Evolutionary conservation across 2,329 filamentous ascomycete species (phyloP), one percentile per base, ranked within the genome.

Genomic region (Cordyceps cicadae): DNA sequence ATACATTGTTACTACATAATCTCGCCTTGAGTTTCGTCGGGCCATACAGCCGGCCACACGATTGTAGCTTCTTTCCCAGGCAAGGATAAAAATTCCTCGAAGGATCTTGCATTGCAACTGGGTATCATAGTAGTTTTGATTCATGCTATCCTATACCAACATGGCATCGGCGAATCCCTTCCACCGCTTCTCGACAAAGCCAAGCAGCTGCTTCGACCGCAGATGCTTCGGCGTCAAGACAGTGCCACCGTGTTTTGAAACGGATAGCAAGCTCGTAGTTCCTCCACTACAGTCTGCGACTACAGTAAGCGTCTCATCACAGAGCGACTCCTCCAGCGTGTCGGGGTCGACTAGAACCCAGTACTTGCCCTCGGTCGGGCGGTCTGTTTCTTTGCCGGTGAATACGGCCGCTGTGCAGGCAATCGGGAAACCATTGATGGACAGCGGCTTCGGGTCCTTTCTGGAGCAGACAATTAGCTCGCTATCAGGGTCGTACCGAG

Each of bases 281-380:
- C 77, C 81, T n/a, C 70, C 68, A 14, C 71, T 75, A 62, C 77
- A 77, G 70, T 93, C 88, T n/a, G 96, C 84, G 54, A 94, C 86
- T 39, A 96, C 77, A 3, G 87, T 92, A n/a, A 94, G 78, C n/a
- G 75, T 82, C 79, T 99, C 94, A 63, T 86, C 80, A 70, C 91
- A 96, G 49, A 96, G 75, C 9, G 82, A 84, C 76, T 97, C 94
- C 76, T 99, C 94, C 66, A 96, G 87, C 24, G 86, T 84, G 75
- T 99, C 94, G 2, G 91, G 91, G 75, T 99, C 94, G 7, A 89
- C 84, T 61, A 99, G 75, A 3, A 97, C 77, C 90, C 92, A 96
- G 69, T 79, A 80, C 68, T 78, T 80, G 65, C 74, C 79, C 66
- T 74, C 72, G 2, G 71, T 69, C 53, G 72, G 75, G 65, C 70